Evolutionary conservation across 192 early-diverging fungal genomes (phyloP), one percentile per base, ranked within the genome.

Genomic region (Funneliformis geosporum): DNA sequence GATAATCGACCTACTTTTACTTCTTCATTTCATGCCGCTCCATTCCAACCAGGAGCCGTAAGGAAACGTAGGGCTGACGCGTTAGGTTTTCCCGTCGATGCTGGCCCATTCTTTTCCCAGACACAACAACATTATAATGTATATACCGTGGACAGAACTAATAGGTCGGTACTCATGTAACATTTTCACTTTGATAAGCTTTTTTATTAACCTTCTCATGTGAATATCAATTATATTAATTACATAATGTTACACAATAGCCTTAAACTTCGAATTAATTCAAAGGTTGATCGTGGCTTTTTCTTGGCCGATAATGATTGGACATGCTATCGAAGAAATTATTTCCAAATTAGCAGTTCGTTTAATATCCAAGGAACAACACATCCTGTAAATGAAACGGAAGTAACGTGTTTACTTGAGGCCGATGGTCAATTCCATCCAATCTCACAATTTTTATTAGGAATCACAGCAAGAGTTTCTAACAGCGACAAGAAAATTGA

Each of bases 291-390:
- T 80, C 90, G 95, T 40, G 96, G 96, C 16, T 98, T 98, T 85
- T 97, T 97, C 74, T 83, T 97, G 60, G 92, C 96, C 2, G 90
- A 92, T 47, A 88, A 87, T 68, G 94, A 95, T 75, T 98, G 96
- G 96, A 96, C 96, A 2, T 97, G 96, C 78, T 98, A 98, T 82
- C 89, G 96, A 8, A 90, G 96, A 80, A 98, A 98, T 83, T 98
- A 97, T 84, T 97, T 97, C 66, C 95, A 97, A 79, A 88, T 98
- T 21, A 91, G 88, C 60, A 85, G 87, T 10, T 83, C 90, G 8
- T 94, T 95, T 77, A 85, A 88, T 5, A 88, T 85, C 74, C 86
- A 83, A 78, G 85, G 39, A 83, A 85, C 79, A 79, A 85, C 5
- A 71, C 82, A 25, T 55, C 79, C 43, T 46, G 77, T 44, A 79